These are phyloP conservation scores for Lepidium didymum DNA, from an alignment of 345 rosid species.

Conservation along the genomic window DNA sequence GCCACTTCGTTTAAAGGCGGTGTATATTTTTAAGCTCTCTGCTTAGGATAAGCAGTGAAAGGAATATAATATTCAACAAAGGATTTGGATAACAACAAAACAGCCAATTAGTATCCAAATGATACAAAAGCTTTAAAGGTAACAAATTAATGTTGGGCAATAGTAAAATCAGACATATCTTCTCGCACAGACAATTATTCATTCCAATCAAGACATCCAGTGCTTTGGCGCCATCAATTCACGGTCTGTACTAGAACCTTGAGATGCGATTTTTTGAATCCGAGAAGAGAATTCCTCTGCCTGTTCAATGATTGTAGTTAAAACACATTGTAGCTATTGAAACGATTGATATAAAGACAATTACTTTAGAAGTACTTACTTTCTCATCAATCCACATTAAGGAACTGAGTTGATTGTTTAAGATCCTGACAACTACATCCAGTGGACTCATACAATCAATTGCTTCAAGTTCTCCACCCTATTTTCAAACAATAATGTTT, in stretches of 20 bases:
- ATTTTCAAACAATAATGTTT: constrained; percentile 8
- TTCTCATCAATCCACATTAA: constrained; percentile 97
- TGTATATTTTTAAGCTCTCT: neutral
- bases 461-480: constrained; percentile 89
- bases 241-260: constrained; percentile 60
- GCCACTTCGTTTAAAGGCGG: constrained; percentile 14
- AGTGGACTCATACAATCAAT: constrained; percentile 79
- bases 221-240: constrained; percentile 53
- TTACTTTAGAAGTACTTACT: constrained; percentile 30
- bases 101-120: neutral
- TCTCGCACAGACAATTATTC: neutral
- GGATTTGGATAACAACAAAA: neutral
- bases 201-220: constrained; percentile 55
- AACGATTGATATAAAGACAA: neutral
- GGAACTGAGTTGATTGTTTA: constrained; percentile 95
- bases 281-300: constrained; percentile 90
- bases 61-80: neutral
- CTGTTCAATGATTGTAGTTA: constrained; percentile 33
- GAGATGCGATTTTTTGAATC: constrained; percentile 64
- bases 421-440: constrained; percentile 79
- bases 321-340: neutral
- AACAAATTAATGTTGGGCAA: neutral
- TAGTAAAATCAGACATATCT: neutral
- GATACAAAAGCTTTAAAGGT: neutral
- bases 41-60: neutral